Evolutionary conservation across 805 yeast genomes (phyloP).

Genomic region (Tetrapisispora taiwanensis): DNA sequence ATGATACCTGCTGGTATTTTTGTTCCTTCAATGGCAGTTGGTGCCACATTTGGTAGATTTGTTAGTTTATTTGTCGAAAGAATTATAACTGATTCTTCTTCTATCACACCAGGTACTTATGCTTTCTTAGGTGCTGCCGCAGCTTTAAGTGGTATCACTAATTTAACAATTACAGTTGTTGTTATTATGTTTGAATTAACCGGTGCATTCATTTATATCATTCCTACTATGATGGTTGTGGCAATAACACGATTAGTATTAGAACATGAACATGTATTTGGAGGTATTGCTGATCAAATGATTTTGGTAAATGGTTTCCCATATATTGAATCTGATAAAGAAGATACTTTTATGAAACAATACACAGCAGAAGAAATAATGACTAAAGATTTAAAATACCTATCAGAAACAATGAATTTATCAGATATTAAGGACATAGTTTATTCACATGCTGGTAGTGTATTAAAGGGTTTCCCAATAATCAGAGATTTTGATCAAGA

Average conservation of each 20-base stretch:
- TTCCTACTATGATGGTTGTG: conserved; percentile 95
- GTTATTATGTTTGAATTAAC: conserved; percentile 94
- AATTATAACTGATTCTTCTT: conserved; percentile 34
- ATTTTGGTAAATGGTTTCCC: conserved; percentile 84
- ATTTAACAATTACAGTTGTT: conserved; percentile 84
- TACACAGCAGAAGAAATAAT: conserved; percentile 48
- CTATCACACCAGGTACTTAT: conserved; percentile 89
- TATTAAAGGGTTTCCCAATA: conserved; percentile 44
- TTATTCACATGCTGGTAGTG: conserved; percentile 21
- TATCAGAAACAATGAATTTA: conserved; percentile 18
- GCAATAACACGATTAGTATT: conserved; percentile 76
- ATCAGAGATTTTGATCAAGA: conserved; percentile 33
- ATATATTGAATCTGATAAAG: conserved; percentile 55
- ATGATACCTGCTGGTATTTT: conserved; percentile 96
- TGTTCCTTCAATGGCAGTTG: conserved; percentile 95
- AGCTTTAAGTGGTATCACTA: conserved; percentile 87
- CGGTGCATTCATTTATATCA: conserved; percentile 82
- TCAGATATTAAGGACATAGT: conserved; percentile 21
- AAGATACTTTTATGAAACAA: conserved; percentile 45
- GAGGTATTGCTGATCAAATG: conserved; percentile 95
- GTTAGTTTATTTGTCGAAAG: conserved; percentile 63
- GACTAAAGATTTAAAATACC: conserved; percentile 33
- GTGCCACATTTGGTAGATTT: conserved; percentile 88
- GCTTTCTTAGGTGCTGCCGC: conserved; percentile 97
- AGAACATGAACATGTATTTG: conserved; percentile 57